Percentiles rank a stretch among this genome's conserved stretches.
phyloP scores from a whole-genome alignment of 2,329 filamentous ascomycete species.

The Anisogramma anomala region DNA sequence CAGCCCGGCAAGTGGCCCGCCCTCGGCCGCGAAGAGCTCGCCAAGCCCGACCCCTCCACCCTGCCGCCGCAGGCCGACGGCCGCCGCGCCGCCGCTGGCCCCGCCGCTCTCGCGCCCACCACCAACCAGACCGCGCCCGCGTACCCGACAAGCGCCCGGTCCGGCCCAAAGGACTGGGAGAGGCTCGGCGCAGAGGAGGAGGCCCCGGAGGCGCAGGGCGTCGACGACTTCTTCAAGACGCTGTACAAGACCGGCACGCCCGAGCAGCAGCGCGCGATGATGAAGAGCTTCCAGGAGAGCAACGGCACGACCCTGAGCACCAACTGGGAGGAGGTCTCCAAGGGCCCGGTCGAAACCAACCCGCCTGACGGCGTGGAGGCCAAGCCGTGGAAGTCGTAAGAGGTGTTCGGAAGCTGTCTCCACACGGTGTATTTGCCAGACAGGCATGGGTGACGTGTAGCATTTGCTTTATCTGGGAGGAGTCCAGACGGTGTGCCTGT shows the following conservation, averaged over 20 bases:
- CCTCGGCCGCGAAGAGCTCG: slow-evolving; percentile 21
- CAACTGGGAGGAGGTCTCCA: slow-evolving; percentile 74
- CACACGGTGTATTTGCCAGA: no score
- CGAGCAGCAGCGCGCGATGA: slow-evolving; percentile 85
- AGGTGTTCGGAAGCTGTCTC: no score
- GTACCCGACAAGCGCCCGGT: slow-evolving; percentile 80
- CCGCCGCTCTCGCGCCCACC: neutral
- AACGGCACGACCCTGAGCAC: slow-evolving; percentile 89
- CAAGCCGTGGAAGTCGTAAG: slow-evolving; percentile 48
- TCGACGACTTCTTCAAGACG: slow-evolving; percentile 81
- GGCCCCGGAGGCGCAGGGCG: slow-evolving; percentile 50
- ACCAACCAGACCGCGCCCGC: slow-evolving; percentile 30
- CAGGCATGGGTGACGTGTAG: no score
- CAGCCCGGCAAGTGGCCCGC: slow-evolving; percentile 21
- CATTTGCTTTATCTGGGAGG: no score
- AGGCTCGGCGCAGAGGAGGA: slow-evolving; percentile 44
- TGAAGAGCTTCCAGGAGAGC: slow-evolving; percentile 92
- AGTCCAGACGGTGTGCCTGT: no score
- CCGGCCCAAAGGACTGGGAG: slow-evolving; percentile 87
- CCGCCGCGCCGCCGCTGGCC: neutral
- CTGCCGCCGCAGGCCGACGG: neutral
- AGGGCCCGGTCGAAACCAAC: slow-evolving; percentile 56
- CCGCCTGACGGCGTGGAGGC: slow-evolving; percentile 69
- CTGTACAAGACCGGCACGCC: slow-evolving; percentile 66
- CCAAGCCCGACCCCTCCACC: neutral